Evolutionary conservation across 139 green algal species (phyloP).

Genomic region (Spirogloea muscicola): DNA sequence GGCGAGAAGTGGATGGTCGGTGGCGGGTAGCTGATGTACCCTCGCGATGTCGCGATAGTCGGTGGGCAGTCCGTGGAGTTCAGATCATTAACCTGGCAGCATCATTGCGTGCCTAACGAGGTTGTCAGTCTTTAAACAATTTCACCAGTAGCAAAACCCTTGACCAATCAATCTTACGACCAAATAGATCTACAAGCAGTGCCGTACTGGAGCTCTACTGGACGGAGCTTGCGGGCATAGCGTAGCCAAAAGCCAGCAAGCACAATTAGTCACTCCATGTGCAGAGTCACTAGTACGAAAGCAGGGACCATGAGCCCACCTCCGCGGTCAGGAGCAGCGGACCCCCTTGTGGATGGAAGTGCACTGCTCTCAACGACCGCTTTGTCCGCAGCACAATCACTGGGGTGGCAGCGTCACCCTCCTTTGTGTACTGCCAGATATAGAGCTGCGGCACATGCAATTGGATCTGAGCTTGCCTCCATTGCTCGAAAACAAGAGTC

Average conservation of each 20-base stretch:
- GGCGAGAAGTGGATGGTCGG: conserved; percentile 9
- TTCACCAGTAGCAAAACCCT: too few species aligned
- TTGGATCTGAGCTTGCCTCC: too few species aligned
- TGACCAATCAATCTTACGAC: too few species aligned
- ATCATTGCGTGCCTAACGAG: not conserved
- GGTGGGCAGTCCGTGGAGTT: conserved; percentile 17
- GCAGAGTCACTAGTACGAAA: not conserved
- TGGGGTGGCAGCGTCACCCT: conserved; percentile 18
- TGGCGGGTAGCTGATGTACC: conserved; percentile 14
- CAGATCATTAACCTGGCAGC: conserved; percentile 31
- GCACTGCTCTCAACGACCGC: conserved; percentile 77
- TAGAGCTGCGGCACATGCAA: conserved; percentile 48
- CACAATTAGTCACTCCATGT: not conserved
- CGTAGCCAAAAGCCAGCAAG: not conserved
- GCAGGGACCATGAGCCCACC: too few species aligned
- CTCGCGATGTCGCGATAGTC: not conserved
- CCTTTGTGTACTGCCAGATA: conserved; percentile 54
- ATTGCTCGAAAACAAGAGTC: not conserved
- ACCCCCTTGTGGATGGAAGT: conserved; percentile 79
- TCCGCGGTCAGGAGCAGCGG: conserved; percentile 80
- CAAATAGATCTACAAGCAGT: too few species aligned
- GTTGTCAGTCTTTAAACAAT: too few species aligned
- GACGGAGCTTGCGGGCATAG: not conserved
- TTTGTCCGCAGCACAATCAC: conserved; percentile 57
- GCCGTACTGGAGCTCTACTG: too few species aligned